Evolutionary conservation across 2,329 filamentous ascomycete species (phyloP), one percentile per base, ranked within the genome.

Genomic region (Verticillium klebahnii): DNA sequence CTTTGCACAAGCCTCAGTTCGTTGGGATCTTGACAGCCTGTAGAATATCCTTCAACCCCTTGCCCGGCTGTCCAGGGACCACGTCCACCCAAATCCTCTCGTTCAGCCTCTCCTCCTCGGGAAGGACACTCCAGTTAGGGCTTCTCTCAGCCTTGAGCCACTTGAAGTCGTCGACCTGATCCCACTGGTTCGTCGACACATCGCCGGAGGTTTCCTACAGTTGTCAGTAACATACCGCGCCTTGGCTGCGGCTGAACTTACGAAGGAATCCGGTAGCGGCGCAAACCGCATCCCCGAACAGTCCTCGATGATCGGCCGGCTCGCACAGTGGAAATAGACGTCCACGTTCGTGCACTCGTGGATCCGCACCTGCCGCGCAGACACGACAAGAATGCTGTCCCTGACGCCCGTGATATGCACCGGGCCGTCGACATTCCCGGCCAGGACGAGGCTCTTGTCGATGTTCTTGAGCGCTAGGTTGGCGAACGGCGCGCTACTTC

Each of bases 101-200:
- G 0, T 76, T 67, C 14, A 94, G 76, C 29, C 83, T 82, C 60
- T 88, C 78, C 1, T 80, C 79, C 59, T 86, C 82, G 1, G 85
- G 79, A 25, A 98, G 68, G 2, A 92, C 75, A 37, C 80, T 85
- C 92, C 94, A 99, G 72, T 99, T 93, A 2, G 95, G 95, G 71
- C 92, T 97, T 34, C 86, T 86, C 62, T 91, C 92, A 17, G 85
- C 82, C 74, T 93, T 96, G 65, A 97, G 84, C 95, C 95, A 98
- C 77, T 96, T 96, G 81, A 99, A 99, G 74, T 99, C 95, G 73
- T 98, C 92, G 17, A 98, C 91, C 69, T 95, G 87, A 68, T 93
- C 85, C 92, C 92, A 99, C 69, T 90, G 85, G 72, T 96, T 94
- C 62, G 76, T 76, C 3, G 70, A 66, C 1, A 68, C 60, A 9